A percentile compares a stretch with the other conserved stretches of the same genome.
phyloP scores from a whole-genome alignment of 2,329 filamentous ascomycete species.

The Epichloe sylvatica region DNA sequence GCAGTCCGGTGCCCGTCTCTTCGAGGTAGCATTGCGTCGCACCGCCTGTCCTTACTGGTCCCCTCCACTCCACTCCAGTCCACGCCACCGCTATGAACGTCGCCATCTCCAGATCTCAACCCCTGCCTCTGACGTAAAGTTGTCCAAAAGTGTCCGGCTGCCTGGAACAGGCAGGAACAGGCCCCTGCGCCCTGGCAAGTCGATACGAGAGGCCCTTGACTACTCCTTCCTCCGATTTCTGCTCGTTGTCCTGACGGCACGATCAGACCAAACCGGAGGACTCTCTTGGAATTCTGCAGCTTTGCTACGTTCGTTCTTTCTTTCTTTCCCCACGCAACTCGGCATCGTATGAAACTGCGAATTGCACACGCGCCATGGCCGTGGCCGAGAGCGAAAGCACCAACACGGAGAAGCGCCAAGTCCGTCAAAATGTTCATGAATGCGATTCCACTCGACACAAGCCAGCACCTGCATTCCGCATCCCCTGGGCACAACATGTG shows the following conservation, averaged over 20 bases:
- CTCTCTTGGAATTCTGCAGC: neutral
- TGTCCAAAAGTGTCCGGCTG: neutral
- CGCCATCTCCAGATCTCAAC: neutral
- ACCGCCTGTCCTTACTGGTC: too few species aligned
- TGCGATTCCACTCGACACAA: neutral
- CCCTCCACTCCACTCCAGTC: neutral
- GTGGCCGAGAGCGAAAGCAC: constrained; percentile 2
- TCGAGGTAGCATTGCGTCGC: neutral
- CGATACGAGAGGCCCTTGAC: neutral
- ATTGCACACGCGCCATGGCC: neutral
- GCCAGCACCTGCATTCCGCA: neutral
- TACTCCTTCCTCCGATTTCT: neutral
- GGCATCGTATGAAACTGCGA: neutral
- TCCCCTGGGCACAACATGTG: constrained; percentile 1
- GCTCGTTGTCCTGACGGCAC: neutral
- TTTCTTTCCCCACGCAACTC: neutral
- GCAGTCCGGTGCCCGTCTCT: too few species aligned
- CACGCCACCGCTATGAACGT: neutral
- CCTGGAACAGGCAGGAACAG: neutral
- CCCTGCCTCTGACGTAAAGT: neutral
- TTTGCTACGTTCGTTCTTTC: neutral
- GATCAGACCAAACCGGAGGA: too few species aligned
- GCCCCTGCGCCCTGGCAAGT: neutral
- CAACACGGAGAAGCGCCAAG: constrained; percentile 2
- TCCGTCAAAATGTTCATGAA: neutral